Evolutionary conservation across 2,329 filamentous ascomycete genomes (phyloP), one percentile per base, ranked within the genome.

Genomic region (Xylariaceae sp.): DNA sequence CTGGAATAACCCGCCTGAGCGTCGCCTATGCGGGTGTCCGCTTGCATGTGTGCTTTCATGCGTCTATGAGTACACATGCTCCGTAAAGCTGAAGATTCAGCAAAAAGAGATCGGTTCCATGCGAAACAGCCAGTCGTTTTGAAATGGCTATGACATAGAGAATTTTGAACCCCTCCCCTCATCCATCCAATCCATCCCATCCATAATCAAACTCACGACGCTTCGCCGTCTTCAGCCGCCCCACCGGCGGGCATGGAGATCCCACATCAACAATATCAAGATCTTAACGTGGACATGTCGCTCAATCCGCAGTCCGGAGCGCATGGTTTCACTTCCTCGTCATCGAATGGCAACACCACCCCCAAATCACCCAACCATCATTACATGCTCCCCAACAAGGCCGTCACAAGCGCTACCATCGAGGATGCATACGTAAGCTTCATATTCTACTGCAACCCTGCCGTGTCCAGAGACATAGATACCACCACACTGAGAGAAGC

Each of bases 361-460:
- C 59, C 61, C 19, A 57, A 46, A 39, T 55, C 60, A 2, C 44
- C 53, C 42, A 55, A 54, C 6, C 37, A 55, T 33, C 59, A 60
- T 39, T 56, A 60, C 19, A 55, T 67, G 17, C 67, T 92, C 38
- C 91, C 91, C 6, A 73, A 82, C 44, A 80, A 77, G 52, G 71
- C 82, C 49, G 82, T 95, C 22, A 83, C 79, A 3, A 77, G 81
- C 56, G 77, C 79, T 2, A 86, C 77, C 11, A 83, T 96, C 53
- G 87, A 91, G 59, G 82, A 92, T 63, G 84, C 88, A 40, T 96
- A 91, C 63, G 83, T 91, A 48, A 67, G 74, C 55, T 96, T 96
- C 64, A 86, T 96, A 57, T 75, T 96, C 46, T 88, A 90, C 66
- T 95, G 91, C 73, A 96, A 96, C 64, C 91, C 91, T 5, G 83